These are phyloP conservation scores for Saccharum officinarum DNA, from an alignment of 176 grass and related monocot species.

Conservation along the genomic window DNA sequence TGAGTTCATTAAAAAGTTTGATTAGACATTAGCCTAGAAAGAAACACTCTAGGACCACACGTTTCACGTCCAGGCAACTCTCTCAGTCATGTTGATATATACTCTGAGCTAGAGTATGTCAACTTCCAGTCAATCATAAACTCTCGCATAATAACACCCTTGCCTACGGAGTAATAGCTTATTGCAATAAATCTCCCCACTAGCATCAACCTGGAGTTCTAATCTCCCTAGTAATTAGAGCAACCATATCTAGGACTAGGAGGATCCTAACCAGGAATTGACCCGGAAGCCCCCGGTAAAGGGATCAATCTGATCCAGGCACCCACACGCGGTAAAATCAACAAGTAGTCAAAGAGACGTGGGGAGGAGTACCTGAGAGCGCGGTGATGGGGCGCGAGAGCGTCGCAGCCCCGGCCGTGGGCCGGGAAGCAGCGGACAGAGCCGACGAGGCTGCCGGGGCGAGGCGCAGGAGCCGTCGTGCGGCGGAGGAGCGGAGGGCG, in stretches of 20 bases:
- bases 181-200: too few relatives aligned
- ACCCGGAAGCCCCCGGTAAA: neutral
- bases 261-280: conserved; percentile 14
- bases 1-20: neutral
- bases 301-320: neutral
- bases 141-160: neutral
- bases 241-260: neutral
- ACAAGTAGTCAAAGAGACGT: neutral
- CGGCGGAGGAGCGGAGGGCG: conserved; percentile 53
- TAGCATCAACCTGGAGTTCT: neutral
- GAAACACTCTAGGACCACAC: neutral
- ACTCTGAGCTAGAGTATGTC: too few relatives aligned
- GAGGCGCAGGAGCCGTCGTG: conserved; percentile 41
- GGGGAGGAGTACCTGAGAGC: conserved; percentile 40
- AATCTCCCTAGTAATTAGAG: neutral
- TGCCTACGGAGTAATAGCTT: neutral
- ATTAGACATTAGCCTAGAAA: neutral
- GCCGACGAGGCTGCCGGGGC: conserved; percentile 30
- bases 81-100: neutral
- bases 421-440: conserved; percentile 32
- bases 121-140: neutral
- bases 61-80: neutral
- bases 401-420: conserved; percentile 14
- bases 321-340: neutral
- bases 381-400: conserved; percentile 41